A percentile compares a stretch with the other conserved stretches of the same genome.
Conservation (phyloP, 2,329 filamentous ascomycete genomes). For the Nectriaceae sp. region DNA sequence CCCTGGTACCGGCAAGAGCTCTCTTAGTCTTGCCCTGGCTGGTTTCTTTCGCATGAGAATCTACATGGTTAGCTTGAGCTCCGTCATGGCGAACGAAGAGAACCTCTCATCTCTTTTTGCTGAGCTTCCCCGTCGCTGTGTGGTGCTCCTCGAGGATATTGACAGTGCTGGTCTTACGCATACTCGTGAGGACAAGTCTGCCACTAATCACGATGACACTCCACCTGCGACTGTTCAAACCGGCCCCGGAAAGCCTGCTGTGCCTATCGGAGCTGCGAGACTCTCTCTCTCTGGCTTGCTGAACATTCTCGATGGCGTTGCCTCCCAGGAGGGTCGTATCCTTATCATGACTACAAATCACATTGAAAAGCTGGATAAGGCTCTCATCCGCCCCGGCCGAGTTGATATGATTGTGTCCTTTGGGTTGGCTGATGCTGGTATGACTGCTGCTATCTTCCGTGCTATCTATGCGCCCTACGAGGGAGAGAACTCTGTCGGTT, state of each 20-base stretch:
- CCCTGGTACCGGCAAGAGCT: slow-evolving; percentile 79
- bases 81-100: slow-evolving; percentile 64
- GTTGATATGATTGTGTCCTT: slow-evolving; percentile 63
- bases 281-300: slow-evolving; percentile 76
- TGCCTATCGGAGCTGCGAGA: slow-evolving; percentile 27
- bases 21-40: slow-evolving; percentile 68
- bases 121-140: slow-evolving; percentile 67
- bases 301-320: slow-evolving; percentile 78
- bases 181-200: slow-evolving; percentile 46
- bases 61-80: slow-evolving; percentile 71
- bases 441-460: slow-evolving; percentile 57
- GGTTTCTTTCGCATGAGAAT: slow-evolving; percentile 71
- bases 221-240: slow-evolving; percentile 10
- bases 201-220: slow-evolving; percentile 20
- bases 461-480: slow-evolving; percentile 59
- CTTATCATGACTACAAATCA: slow-evolving; percentile 69
- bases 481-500: slow-evolving; percentile 20
- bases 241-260: slow-evolving; percentile 5
- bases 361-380: slow-evolving; percentile 61
- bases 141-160: slow-evolving; percentile 76
- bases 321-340: slow-evolving; percentile 63
- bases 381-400: slow-evolving; percentile 62
- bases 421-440: slow-evolving; percentile 52
- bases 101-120: slow-evolving; percentile 64
- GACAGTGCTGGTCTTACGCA: slow-evolving; percentile 72